Evolutionary conservation across 2,329 filamentous ascomycete genomes (phyloP), one percentile per base, ranked within the genome.

Genomic region (Ascochyta koolunga): DNA sequence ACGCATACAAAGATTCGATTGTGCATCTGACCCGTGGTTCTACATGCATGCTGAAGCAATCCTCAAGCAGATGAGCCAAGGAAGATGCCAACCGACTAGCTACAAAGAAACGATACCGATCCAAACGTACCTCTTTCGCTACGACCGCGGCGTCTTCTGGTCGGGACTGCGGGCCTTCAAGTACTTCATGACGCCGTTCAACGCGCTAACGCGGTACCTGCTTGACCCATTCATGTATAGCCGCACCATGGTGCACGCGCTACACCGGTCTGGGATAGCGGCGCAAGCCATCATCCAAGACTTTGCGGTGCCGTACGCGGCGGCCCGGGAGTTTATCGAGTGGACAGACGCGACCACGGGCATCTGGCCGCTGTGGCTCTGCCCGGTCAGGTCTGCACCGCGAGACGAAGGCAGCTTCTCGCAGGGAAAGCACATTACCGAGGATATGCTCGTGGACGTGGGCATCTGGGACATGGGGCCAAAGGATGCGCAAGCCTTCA

Each of bases 391-490:
- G 29, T 67, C 62, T 1, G 60, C 59, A 8, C 65, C 69, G 0
- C 25, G 40, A 6, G 58, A 61, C 32, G 60, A 70, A 49, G 54
- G 61, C 13, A 69, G 63, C 45, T 72, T 72, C 46, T 71, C 68
- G 1, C 65, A 68, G 36, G 70, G 68, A 13, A 66, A 61, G 48
- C 59, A 64, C 18, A 61, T 69, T 46, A 63, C 69, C 40, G 62
- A 69, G 46, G 55, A 70, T 37, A 62, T 72, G 25, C 18, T 70
- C 62, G 47, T 74, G 60, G 62, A 78, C 74, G 74, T 86, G 29
- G 83, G 83, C n/a, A 83, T 96, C 31, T 96, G 91, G 91, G 91
- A 90, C 9, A 89, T 87, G 72, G 90, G 89, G 2, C 85, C 88
- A 2, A 69, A 77, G 10, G 72, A 83, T 48, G 59, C 72, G 21